Base-by-base conservation (phyloP, 2,329 filamentous ascomycete species). In the Achaetomium macrosporum region DNA sequence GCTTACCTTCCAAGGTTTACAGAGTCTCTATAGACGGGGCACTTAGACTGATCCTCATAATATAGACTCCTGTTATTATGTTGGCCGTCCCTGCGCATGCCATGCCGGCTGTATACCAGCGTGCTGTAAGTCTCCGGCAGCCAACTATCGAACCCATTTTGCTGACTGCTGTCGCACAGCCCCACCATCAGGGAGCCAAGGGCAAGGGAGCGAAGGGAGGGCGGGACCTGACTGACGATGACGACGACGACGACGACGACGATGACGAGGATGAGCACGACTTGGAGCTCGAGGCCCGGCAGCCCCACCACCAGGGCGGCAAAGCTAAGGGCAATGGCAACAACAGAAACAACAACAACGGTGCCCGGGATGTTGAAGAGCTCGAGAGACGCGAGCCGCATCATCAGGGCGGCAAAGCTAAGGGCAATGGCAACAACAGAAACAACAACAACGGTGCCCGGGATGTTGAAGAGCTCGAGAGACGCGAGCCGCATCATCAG, bases 321-420 rank as follows among this genome's bases (percentile, higher is more conserved):
- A 48, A 42, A n/a, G 37, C 25, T 11, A 50, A 43, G 19, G 40
- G 31, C 31, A 25, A 25, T 4, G 25, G 25, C 25, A 25, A 25
- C 25, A n/a, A n/a, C 33, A 36, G n/a, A 15, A 15, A 15, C 6
- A 36, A 36, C 11, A 29, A 12, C 6, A 50, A 50, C 15, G 6
- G 6, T 12, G 47, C 9, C n/a, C 47, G 40, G 15, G 40, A 42
- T 9, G 12, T 42, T 4, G 47, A 49, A 29, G 46, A 20, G 8
- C 47, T 50, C n/a, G 47, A 50, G 47, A 20, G 31, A 19, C 47
- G 47, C 1, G 47, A 50, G 29, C 47, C 47, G 3, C 47, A 50
- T 16, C 47, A 50, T 31, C 47, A 50, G 20, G 47, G 40, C 12
- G 46, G 11, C 29, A 48, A 42, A n/a, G 37, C 25, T 11, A 50